phyloP scores from a whole-genome alignment of 2,329 filamentous ascomycete species.

The Paraconiothyrium sp. region DNA sequence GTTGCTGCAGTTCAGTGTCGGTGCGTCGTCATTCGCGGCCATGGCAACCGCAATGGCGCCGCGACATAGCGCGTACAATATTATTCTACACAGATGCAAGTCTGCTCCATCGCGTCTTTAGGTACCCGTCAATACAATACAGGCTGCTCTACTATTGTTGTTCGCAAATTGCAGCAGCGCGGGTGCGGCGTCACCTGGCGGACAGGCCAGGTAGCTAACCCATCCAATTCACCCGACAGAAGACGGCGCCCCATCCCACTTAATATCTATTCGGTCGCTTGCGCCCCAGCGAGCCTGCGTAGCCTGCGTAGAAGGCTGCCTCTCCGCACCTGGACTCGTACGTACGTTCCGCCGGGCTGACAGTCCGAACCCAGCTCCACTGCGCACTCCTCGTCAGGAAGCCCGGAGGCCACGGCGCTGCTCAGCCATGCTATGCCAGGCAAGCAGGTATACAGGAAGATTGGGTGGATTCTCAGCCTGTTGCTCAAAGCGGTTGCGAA shows the following conservation, averaged over 20 bases:
- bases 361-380: conserved; percentile 5
- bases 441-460: not conserved
- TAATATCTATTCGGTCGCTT: conserved; percentile 35
- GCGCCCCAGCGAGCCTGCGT: conserved; percentile 18
- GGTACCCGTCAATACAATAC: not conserved
- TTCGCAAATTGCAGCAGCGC: not conserved
- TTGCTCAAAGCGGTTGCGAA: conserved; percentile 12
- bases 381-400: conserved; percentile 6
- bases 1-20: conserved; percentile 8
- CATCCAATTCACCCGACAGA: conserved; percentile 31
- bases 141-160: not conserved
- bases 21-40: conserved; percentile 7
- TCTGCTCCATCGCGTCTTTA: not conserved
- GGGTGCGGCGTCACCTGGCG: conserved; percentile 27
- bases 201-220: conserved; percentile 31
- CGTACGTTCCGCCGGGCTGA: conserved; percentile 17
- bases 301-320: conserved; percentile 16
- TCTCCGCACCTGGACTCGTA: conserved; percentile 15
- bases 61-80: not conserved
- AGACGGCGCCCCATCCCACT: conserved; percentile 34
- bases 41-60: conserved; percentile 13
- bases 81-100: too few species aligned
- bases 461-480: conserved; percentile 19
- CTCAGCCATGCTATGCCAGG: conserved; percentile 17
- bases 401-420: conserved; percentile 11